Evolutionary conservation across 2,329 filamentous ascomycete genomes (phyloP).

Genomic region (Phaeosphaeriaceae sp.): DNA sequence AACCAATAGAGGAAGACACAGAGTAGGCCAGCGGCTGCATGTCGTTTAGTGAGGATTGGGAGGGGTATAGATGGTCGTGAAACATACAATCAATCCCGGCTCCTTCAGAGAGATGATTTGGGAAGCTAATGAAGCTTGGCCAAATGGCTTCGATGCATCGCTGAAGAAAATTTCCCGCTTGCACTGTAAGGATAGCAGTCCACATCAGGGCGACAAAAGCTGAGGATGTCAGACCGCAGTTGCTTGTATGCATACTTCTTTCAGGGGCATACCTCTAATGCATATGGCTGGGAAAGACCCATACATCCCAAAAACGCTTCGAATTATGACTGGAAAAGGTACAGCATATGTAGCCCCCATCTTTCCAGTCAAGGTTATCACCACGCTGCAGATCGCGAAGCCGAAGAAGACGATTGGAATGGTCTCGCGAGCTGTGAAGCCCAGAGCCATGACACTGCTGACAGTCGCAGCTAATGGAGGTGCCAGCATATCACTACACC

Average conservation of each 20-base stretch:
- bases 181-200: slow-evolving; percentile 56
- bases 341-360: slow-evolving; percentile 50
- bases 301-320: slow-evolving; percentile 55
- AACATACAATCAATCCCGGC: slow-evolving; percentile 39
- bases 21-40: slow-evolving; percentile 54
- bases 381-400: slow-evolving; percentile 55
- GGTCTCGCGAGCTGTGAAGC: slow-evolving; percentile 56
- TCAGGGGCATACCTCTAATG: slow-evolving; percentile 34
- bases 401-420: slow-evolving; percentile 58
- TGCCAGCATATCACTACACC: slow-evolving; percentile 57
- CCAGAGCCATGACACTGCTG: slow-evolving; percentile 51
- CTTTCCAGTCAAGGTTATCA: slow-evolving; percentile 57
- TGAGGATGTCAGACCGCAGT: slow-evolving; percentile 2
- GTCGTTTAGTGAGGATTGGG: neutral
- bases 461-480: slow-evolving; percentile 51
- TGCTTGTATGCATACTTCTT: neutral
- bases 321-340: slow-evolving; percentile 51
- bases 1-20: slow-evolving; percentile 61
- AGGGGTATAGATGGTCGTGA: neutral
- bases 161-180: slow-evolving; percentile 53
- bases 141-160: slow-evolving; percentile 55
- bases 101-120: slow-evolving; percentile 44
- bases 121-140: slow-evolving; percentile 46
- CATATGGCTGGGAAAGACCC: slow-evolving; percentile 54
- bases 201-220: slow-evolving; percentile 56